Evolutionary conservation across 2,329 filamentous ascomycete species (phyloP), one percentile per base, ranked within the genome.

Genomic region (Tricladium varicosporioides): DNA sequence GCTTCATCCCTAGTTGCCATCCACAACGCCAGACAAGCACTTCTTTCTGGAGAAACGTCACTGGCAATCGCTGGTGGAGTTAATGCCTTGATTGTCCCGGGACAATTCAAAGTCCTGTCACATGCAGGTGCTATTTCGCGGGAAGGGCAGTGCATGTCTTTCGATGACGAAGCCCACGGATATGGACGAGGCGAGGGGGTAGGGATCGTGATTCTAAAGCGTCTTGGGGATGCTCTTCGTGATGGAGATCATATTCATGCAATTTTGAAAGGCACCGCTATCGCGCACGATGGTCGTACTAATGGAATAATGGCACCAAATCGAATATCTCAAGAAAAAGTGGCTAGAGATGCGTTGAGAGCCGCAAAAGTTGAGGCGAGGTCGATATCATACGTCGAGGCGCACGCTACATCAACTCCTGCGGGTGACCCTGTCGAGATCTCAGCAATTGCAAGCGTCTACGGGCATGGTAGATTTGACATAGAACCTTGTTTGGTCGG

Each of bases 131-230:
- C 9, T 71, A 73, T 60, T 32, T 53, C 51, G 11, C 48, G 57
- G 80, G 78, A 56, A n/a, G 59, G 59, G 9, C 57, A 32, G 19
- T 60, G 54, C 46, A 80, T 76, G 58, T 79, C 78, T 1, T 86
- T 84, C 60, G 84, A 87, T 59, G 65, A 74, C 14, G 73, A 76
- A 1, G 85, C 82, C 16, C 79, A 84, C 56, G 86, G 86, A 1
- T 88, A 88, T 64, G 83, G 78, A 0, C 75, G 84, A 32, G 85
- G 83, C 1, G 85, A 89, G 64, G 85, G 84, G 0, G 74, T 81
- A 16, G 81, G 77, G 0, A 75, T 81, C n/a, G 68, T 88, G 1
- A 65, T 86, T 3, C 65, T 88, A 45, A 88, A 87, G 69, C 76
- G 77, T 1, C 70, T 87, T 0, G 71, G 74, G 5, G 79, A 84